Evolutionary conservation across 225 moss, liverwort and hornwort genomes (phyloP).

Genomic region (Marchantia polymorpha): DNA sequence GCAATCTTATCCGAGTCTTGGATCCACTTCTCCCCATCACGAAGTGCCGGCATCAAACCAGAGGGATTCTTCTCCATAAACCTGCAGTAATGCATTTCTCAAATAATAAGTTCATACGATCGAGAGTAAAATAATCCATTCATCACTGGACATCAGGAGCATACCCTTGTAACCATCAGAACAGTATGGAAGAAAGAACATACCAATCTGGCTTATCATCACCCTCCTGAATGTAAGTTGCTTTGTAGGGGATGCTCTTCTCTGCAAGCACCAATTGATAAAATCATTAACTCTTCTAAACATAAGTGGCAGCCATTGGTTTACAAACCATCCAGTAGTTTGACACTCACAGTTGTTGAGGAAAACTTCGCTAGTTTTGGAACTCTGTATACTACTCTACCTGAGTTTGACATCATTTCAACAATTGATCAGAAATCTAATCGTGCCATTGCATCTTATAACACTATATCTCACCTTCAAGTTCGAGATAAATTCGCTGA

Average conservation of each 20-base stretch:
- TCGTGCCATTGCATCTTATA: no score
- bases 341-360: no score
- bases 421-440: no score
- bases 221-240: conserved; percentile 93
- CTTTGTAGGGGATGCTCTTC: conserved; percentile 70
- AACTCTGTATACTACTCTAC: no score
- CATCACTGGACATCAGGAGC: background rate
- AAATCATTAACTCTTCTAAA: background rate
- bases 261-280: conserved; percentile 20
- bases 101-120: background rate
- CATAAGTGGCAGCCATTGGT: no score
- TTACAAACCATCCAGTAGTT: no score
- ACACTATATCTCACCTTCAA: conserved; percentile 48
- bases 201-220: conserved; percentile 86
- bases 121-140: background rate
- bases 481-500: conserved; percentile 70
- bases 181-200: background rate
- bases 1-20: conserved; percentile 90
- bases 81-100: conserved; percentile 35
- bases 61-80: conserved; percentile 76
- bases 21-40: conserved; percentile 78
- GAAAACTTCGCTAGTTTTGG: no score
- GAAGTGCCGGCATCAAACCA: conserved; percentile 79
- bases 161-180: background rate
- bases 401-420: no score